phyloP scores from a whole-genome alignment of 768 basidiomycete species.

The Dacryopinax primogenitus region DNA sequence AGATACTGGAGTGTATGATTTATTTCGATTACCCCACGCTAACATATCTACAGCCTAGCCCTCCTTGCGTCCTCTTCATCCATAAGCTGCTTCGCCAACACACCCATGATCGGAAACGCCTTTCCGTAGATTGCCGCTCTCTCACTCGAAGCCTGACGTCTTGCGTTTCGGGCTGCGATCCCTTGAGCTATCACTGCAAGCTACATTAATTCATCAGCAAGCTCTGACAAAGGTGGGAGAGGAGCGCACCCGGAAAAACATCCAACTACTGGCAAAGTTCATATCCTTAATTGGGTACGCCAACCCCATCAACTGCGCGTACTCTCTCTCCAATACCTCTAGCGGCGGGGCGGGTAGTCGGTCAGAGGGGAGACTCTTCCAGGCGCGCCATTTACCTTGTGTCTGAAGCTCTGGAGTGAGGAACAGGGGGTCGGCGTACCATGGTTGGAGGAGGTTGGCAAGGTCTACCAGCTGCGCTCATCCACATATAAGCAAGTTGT shows the following conservation, averaged over 20 bases:
- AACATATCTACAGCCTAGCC: slow-evolving; percentile 24
- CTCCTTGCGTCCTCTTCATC: slow-evolving; percentile 16
- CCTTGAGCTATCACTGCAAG: slow-evolving; percentile 76
- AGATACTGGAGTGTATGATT: too few species aligned
- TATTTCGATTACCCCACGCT: too few species aligned
- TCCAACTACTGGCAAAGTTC: slow-evolving; percentile 73
- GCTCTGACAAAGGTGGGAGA: background rate
- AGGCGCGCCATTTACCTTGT: slow-evolving; percentile 2
- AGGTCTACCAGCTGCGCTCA: slow-evolving; percentile 60
- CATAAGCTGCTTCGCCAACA: slow-evolving; percentile 41
- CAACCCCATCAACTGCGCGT: slow-evolving; percentile 51
- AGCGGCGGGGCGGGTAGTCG: slow-evolving; percentile 25
- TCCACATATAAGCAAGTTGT: slow-evolving; percentile 9
- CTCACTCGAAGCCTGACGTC: slow-evolving; percentile 82
- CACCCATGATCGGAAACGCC: slow-evolving; percentile 39
- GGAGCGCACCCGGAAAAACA: slow-evolving; percentile 57
- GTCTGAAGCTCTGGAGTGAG: slow-evolving; percentile 17
- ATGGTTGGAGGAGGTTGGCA: slow-evolving; percentile 78
- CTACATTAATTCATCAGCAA: slow-evolving; percentile 26
- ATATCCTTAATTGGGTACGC: slow-evolving; percentile 68
- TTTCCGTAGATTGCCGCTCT: slow-evolving; percentile 38
- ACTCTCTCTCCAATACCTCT: slow-evolving; percentile 69
- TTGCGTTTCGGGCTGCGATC: slow-evolving; percentile 73
- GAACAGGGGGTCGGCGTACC: slow-evolving; percentile 32
- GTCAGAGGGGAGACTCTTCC: background rate